Base-by-base conservation (phyloP, 202 grass and related monocot species). In the Alloteropsis angusta region DNA sequence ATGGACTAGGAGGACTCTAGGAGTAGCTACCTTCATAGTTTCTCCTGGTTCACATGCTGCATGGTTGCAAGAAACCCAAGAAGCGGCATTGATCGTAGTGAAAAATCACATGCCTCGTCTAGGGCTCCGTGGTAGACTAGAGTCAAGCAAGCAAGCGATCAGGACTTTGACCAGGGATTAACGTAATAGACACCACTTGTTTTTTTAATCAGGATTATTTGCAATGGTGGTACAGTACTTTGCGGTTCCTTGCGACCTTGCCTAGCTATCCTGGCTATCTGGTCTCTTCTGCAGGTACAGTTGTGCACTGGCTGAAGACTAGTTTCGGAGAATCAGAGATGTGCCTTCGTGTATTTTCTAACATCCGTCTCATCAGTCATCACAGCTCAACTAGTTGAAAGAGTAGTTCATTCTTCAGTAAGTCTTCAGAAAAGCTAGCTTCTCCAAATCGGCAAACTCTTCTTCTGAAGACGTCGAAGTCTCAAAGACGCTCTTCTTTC, bases 81-180 rank as follows among this genome's bases (percentile, higher is more conserved):
- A 71, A 52, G 26, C 34, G 41, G 6, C 70, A 74, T 84, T 84
- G 47, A 72, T 80, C 65, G 34, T 48, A 87, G 78, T 12, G 60
- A n/a, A 80, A 83, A 72, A 62, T 71, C 88, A 91, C 75, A 71
- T 87, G 84, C 47, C 34, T 77, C 41, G 48, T 85, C 74, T 86
- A 21, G 83, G 59, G 41, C 49, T 77, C 9, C 25, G 79, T 38
- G 23, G 47, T 74, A 54, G 50, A 80, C 52, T 77, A 74, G 16
- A 55, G 68, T 75, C 62, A 87, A 87, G 76, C 37, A 79, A 75
- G 65, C 72, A 50, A 77, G 76, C 44, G 69, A 78, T 91, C 74
- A 85, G 71, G 48, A 65, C 67, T 87, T 81, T 79, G 26, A 85
- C 67, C 26, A 65, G 9, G 1, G 7, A 47, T 57, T 46, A 34